Conservation (phyloP, 2,329 filamentous ascomycete species). For the Exophiala oligosperma region DNA sequence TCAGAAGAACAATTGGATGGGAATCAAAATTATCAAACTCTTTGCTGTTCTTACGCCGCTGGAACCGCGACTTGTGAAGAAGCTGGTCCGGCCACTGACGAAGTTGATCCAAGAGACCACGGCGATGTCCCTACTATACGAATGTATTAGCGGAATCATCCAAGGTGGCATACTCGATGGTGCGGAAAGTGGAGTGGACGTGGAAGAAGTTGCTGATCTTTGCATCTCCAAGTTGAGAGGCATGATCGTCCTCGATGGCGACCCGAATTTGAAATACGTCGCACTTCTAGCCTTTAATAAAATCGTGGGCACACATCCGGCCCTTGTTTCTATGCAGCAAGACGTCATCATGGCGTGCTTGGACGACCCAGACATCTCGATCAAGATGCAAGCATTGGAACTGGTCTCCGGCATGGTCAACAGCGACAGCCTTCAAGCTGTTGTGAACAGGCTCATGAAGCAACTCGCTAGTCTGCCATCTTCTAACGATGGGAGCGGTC, state of each 20-base stretch:
- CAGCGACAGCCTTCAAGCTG: slow-evolving; percentile 75
- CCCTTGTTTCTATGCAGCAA: slow-evolving; percentile 86
- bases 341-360: slow-evolving; percentile 97
- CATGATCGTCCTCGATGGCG: slow-evolving; percentile 91
- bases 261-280: slow-evolving; percentile 97
- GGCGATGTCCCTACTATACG: slow-evolving; percentile 97
- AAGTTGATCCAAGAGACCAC: slow-evolving; percentile 92
- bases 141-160: slow-evolving; percentile 98
- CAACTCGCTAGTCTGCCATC: slow-evolving; percentile 71
- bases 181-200: slow-evolving; percentile 74
- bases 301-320: slow-evolving; percentile 84
- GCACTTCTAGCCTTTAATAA: slow-evolving; percentile 93
- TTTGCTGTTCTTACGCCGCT: slow-evolving; percentile 93
- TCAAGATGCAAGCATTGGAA: slow-evolving; percentile 87
- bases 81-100: slow-evolving; percentile 85
- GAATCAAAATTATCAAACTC: slow-evolving; percentile 98
- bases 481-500: slow-evolving; percentile 41
- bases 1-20: slow-evolving; percentile 98
- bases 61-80: slow-evolving; percentile 87
- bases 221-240: slow-evolving; percentile 91
- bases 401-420: slow-evolving; percentile 93
- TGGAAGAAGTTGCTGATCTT: slow-evolving; percentile 86
- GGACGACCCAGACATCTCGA: slow-evolving; percentile 93
- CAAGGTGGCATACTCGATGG: slow-evolving; percentile 90
- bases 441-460: slow-evolving; percentile 83